Evolutionary conservation across 2,329 filamentous ascomycete genomes (phyloP), one percentile per base, ranked within the genome.

Genomic region (Camptophora hylomeconis): DNA sequence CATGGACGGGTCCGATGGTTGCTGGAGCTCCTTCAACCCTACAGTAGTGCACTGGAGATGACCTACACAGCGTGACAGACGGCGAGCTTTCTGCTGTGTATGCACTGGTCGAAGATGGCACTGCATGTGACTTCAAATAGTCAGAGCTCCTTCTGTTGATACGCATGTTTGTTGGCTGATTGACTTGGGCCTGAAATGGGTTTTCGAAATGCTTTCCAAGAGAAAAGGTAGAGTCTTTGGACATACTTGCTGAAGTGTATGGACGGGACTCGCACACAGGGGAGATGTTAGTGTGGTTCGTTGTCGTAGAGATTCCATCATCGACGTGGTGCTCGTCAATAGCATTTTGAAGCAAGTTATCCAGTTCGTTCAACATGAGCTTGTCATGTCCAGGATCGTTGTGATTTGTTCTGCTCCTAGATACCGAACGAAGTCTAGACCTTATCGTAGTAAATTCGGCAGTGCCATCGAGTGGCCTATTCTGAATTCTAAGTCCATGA

Each of bases 261-360:
- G 28, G 31, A 7, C 28, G 30, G 15, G 34, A 35, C 8, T 17
- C 26, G 30, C 20, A 17, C 20, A 20, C 13, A 26, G 10, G 28
- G 28, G 17, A 13, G 30, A 8, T 20, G 34, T n/a, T 33, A 22
- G 29, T 26, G 18, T 13, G 17, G 25, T 15, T 19, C 25, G n/a
- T 22, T 21, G 38, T 26, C 16, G 17, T 24, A 21, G 32, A 30
- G 12, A 32, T 21, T 13, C 26, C 32, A 20, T 35, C 28, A 23
- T 30, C 23, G 19, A 26, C 20, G 18, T 17, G 25, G 24, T 20
- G 31, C 16, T 28, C 28, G 16, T 35, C 40, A 24, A 44, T 39
- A 7, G 41, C 41, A 36, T 42, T 28, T 29, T 45, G 41, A 24
- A 45, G 23, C 43, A 44, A 42, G 17, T 28, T 30, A 13, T 38